Conservation (phyloP, 192 early-diverging fungal genomes). For the Rhizophagus sp. region DNA sequence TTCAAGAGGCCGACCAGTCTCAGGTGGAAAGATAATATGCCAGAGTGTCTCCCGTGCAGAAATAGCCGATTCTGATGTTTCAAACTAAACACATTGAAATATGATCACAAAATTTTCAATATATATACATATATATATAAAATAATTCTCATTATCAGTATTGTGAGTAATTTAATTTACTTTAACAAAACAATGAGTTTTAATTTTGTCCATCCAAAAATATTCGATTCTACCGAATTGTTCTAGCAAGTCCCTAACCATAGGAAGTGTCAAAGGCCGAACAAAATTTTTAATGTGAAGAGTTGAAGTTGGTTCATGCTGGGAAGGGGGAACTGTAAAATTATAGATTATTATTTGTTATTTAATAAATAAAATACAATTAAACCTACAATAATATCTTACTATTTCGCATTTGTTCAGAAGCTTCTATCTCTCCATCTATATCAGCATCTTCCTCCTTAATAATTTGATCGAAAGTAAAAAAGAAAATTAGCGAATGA, state of each 20-base stretch:
- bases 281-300: slow-evolving; percentile 60
- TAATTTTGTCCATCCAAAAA: slow-evolving; percentile 65
- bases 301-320: slow-evolving; percentile 34
- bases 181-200: slow-evolving; percentile 62
- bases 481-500: neutral
- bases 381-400: neutral
- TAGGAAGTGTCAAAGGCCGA: slow-evolving; percentile 50
- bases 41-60: slow-evolving; percentile 9
- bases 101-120: neutral
- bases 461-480: neutral
- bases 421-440: neutral
- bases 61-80: slow-evolving; percentile 12
- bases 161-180: slow-evolving; percentile 34
- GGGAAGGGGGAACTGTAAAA: neutral
- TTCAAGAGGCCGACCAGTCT: slow-evolving; percentile 13
- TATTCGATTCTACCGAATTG: slow-evolving; percentile 53
- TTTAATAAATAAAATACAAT: neutral
- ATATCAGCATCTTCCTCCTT: neutral
- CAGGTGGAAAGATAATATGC: slow-evolving; percentile 15
- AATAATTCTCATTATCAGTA: too few species aligned
- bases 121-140: too few species aligned
- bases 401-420: neutral
- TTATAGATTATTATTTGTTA: neutral
- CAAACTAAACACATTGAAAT: neutral
- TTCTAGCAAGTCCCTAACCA: slow-evolving; percentile 47